Evolutionary conservation across 176 grass and related monocot species (phyloP), one percentile per base, ranked within the genome.

Genomic region (Carex littledalei): DNA sequence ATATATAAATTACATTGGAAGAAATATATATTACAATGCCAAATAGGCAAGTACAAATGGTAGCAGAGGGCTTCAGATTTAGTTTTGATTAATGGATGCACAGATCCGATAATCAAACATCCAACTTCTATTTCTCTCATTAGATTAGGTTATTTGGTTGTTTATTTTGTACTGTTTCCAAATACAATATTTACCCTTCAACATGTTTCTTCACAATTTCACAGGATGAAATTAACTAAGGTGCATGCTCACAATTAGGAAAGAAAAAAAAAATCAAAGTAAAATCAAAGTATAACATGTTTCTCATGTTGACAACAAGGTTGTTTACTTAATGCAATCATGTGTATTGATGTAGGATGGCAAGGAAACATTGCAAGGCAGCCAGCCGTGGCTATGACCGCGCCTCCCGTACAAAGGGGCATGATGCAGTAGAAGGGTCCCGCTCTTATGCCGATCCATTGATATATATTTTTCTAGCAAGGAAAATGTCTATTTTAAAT

Each of bases 311-410:
- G 24, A 31, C 24, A 3, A 65, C 63, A 24, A 29, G 24, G 3
- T 65, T 29, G 58, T 60, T 76, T 78, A 78, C 45, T 59, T 59
- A 58, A 55, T 60, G 13, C 34, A 35, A 80, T 6, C 15, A 63
- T 45, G 39, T 50, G 16, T 63, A 21, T 29, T 2, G 12, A 16
- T 77, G 82, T 72, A 92, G 90, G 90, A 72, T 95, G 90, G 90
- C 81, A 89, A 2, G 66, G 39, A 1, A 92, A 94, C 84, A 84
- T 90, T 88, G 85, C 88, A 78, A 90, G 68, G 82, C 79, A 87
- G 84, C 84, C 87, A n/a, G 49, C 80, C 29, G 49, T 16, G 41
- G 78, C 78, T 12, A 84, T 83, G 5, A 83, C 71, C 7, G 21
- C 52, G 3, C 78, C 87, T 0, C 49, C 73, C 29, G 41, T 81